Conservation (phyloP, 2,329 filamentous ascomycete genomes). For the Beauveria rudraprayagi region DNA sequence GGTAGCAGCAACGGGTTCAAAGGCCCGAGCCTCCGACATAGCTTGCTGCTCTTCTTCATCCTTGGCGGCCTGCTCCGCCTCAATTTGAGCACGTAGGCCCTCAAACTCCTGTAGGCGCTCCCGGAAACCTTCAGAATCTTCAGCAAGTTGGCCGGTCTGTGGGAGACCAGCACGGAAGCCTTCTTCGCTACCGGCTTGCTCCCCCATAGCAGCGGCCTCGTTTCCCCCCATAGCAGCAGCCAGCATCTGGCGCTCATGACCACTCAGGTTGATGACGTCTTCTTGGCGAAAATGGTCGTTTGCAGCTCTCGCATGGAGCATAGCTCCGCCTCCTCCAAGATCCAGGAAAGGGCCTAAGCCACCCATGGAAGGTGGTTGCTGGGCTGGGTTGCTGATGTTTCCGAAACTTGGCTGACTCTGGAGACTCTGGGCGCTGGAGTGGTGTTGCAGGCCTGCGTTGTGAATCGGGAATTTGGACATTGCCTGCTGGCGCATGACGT, state of each 20-base stretch:
- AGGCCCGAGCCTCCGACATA: conserved; percentile 12
- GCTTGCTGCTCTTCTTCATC: conserved; percentile 22
- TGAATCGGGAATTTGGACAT: conserved; percentile 64
- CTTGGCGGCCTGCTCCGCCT: conserved; percentile 39
- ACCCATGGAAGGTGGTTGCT: conserved; percentile 43
- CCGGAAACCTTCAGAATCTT: conserved; percentile 51
- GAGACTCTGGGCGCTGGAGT: conserved; percentile 89
- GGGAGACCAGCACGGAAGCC: conserved; percentile 40
- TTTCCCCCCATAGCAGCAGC: conserved; percentile 29
- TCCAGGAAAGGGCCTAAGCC: conserved; percentile 67
- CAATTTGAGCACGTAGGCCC: conserved; percentile 64
- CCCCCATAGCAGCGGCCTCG: conserved; percentile 25
- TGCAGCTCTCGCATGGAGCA: conserved; percentile 21
- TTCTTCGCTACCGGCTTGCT: conserved; percentile 31
- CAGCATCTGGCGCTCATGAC: conserved; percentile 45
- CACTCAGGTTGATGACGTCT: conserved; percentile 59
- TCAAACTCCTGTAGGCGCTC: conserved; percentile 81
- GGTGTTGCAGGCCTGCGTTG: conserved; percentile 63
- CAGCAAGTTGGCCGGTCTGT: conserved; percentile 39
- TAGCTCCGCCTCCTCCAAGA: conserved; percentile 37
- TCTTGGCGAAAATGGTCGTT: conserved; percentile 59
- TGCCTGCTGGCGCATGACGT: conserved; percentile 76
- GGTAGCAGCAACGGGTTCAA: background rate
- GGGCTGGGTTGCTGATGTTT: conserved; percentile 80
- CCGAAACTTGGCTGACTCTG: conserved; percentile 97